A percentile compares a stretch with the other conserved stretches of the same genome.
These are phyloP conservation scores for Pleurotus eryngii DNA, from an alignment of 768 basidiomycete species.

Conservation along the genomic window DNA sequence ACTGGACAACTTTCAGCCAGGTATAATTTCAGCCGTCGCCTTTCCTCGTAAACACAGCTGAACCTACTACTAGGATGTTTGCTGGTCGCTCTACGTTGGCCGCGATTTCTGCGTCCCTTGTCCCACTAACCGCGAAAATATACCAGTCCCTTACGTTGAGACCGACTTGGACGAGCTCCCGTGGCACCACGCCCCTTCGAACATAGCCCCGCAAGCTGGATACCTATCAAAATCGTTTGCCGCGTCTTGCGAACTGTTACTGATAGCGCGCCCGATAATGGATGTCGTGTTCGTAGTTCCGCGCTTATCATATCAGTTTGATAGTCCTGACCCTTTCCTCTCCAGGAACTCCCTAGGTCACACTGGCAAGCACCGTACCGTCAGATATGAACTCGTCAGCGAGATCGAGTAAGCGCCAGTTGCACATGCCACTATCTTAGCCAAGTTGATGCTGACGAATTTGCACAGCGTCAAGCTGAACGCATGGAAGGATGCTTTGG, in stretches of 20 bases:
- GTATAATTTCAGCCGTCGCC: constrained; percentile 17
- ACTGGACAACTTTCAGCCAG: constrained; percentile 58
- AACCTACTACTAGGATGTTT: constrained; percentile 41
- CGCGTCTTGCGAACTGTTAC: constrained; percentile 44
- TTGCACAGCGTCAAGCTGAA: constrained; percentile 39
- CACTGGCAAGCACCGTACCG: constrained; percentile 33
- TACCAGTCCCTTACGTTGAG: constrained; percentile 48
- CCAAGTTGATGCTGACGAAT: background rate
- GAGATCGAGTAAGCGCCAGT: constrained; percentile 44
- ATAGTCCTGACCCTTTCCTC: background rate
- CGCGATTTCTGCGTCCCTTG: constrained; percentile 50
- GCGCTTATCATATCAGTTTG: background rate
- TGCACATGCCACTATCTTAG: background rate
- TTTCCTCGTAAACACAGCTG: background rate
- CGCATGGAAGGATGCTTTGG: constrained; percentile 42
- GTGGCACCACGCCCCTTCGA: constrained; percentile 40
- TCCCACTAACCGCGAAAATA: constrained; percentile 30
- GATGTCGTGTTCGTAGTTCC: constrained; percentile 45
- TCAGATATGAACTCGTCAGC: constrained; percentile 45
- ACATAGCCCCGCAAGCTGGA: constrained; percentile 37
- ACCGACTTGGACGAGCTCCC: constrained; percentile 45
- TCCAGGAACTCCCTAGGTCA: constrained; percentile 42
- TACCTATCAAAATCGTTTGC: constrained; percentile 46
- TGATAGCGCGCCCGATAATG: constrained; percentile 50
- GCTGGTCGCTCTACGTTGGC: constrained; percentile 67